Base-by-base conservation (phyloP, 805 yeast genomes). In the Monosporozyma unispora region DNA sequence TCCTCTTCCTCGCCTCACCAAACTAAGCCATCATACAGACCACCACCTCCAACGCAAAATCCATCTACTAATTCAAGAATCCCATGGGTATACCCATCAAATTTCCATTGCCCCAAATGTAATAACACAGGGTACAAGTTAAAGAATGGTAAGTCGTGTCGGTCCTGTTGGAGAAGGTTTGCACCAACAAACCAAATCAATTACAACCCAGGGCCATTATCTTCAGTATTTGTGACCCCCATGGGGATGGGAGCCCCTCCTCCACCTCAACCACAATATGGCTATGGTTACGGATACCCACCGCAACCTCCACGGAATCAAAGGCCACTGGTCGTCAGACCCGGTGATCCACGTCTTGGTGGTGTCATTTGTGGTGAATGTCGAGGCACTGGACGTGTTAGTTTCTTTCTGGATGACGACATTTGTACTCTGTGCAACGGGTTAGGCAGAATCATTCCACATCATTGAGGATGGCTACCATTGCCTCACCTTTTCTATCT, bases 281-380 rank as follows among this genome's bases (percentile, higher is more conserved):
- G 23, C 4, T 14, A 16, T 41, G 33, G 33, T n/a, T 18, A 28
- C n/a, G 44, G 33, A 16, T 23, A 31, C 16, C 16, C 35, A 7
- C 69, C 70, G 1, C 61, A 63, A 5, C 66, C 63, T 1, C 50
- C 45, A 27, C 44, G 45, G 35, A 57, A 44, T 18, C 42, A 51
- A 37, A 40, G 55, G 33, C 64, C 63, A 4, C 46, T 74, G 18
- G 66, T 77, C 14, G 83, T 85, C 1, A 61, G 59, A 19, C 93
- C 95, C 0, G 95, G 95, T 2, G 95, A 87, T 57, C 91, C 93
- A 1, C 58, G 81, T 29, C 62, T 77, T 53, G 95, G 96, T 0
- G 95, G 96, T 0, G 63, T 72, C 0, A 55, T 82, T 2, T 87
- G 96, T 67, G 87, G 87, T 0, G 69, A 79, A 46, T 87, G 95